A percentile compares a stretch with the other conserved stretches of the same genome.
Conservation (phyloP, 2,329 filamentous ascomycete species). For the Ceratocystis diversiconidia region DNA sequence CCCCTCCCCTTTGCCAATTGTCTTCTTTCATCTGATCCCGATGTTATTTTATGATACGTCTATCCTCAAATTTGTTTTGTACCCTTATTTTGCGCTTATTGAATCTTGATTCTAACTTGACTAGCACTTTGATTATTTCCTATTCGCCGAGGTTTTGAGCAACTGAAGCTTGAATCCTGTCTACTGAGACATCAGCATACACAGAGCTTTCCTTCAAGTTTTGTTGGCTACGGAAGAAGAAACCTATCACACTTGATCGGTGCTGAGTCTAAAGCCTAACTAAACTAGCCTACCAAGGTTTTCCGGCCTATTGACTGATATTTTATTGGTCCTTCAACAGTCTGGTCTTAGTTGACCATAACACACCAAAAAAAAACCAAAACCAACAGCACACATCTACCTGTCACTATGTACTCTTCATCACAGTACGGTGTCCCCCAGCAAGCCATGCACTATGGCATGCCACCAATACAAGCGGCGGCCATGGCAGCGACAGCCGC, state of each 20-base stretch:
- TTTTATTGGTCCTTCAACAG: slow-evolving; percentile 5
- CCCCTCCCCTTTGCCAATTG: too few species aligned
- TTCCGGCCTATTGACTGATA: not conserved
- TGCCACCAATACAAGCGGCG: slow-evolving; percentile 72
- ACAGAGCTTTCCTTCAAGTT: not conserved
- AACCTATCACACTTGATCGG: not conserved
- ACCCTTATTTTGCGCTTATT: not conserved
- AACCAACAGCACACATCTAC: not conserved
- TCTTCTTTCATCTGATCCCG: not conserved
- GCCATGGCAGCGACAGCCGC: slow-evolving; percentile 87
- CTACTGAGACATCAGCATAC: not conserved
- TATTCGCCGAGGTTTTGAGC: not conserved
- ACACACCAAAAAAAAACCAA: not conserved
- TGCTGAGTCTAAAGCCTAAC: not conserved
- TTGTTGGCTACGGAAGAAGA: not conserved
- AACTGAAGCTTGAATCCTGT: not conserved
- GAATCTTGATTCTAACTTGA: not conserved
- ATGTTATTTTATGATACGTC: not conserved
- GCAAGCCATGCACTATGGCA: slow-evolving; percentile 67
- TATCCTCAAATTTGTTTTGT: not conserved
- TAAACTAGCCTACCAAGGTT: not conserved
- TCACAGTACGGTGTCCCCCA: slow-evolving; percentile 61
- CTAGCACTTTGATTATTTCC: not conserved
- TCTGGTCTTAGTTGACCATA: not conserved
- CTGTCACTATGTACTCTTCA: slow-evolving; percentile 48